Base-by-base conservation (phyloP, 2,329 filamentous ascomycete species). In the Tricladium varicosporioides region DNA sequence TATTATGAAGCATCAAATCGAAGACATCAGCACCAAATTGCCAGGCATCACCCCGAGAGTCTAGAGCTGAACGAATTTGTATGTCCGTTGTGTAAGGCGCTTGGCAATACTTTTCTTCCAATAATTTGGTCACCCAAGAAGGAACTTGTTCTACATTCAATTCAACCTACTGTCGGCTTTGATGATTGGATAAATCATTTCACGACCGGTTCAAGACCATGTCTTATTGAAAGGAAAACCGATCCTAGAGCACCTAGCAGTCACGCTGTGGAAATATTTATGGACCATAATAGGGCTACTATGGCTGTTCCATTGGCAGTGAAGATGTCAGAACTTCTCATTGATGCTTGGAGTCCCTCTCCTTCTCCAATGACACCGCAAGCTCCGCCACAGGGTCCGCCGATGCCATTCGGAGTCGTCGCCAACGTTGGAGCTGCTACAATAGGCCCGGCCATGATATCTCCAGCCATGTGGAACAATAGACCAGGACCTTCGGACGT, bases 101-200 rank as follows among this genome's bases (percentile, higher is more conserved):
- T 99, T 0, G 94, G 94, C 2, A 99, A 99, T 70, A 84, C 91
- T 0, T 99, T 99, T 74, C 73, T 99, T 40, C 95, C 95, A 0
- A 91, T 99, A 60, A 86, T 96, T 40, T 99, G 94, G 94, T 95
- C 92, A 70, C 89, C 89, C 22, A 88, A 95, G 68, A 90, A 95
- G 65, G 90, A 96, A 69, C 84, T 86, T 1, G 91, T 92, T 60
- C 86, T 91, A 0, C 87, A 89, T 2, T 79, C 84, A n/a, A 75
- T 97, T 40, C 79, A 84, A 51, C 75, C 85, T 5, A 70, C 79
- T 32, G 72, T 72, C 15, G 71, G 79, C 1, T 93, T 96, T 68
- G 79, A 85, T 2, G 78, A 66, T 2, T 71, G 67, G 64, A 27
- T 70, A 16, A 48, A 60, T 31, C 43, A 36, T 40, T 15, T 59